A percentile compares a stretch with the other conserved stretches of the same genome.
phyloP scores from a whole-genome alignment of 179 eudicot genomes.

The Beta corolliflora region DNA sequence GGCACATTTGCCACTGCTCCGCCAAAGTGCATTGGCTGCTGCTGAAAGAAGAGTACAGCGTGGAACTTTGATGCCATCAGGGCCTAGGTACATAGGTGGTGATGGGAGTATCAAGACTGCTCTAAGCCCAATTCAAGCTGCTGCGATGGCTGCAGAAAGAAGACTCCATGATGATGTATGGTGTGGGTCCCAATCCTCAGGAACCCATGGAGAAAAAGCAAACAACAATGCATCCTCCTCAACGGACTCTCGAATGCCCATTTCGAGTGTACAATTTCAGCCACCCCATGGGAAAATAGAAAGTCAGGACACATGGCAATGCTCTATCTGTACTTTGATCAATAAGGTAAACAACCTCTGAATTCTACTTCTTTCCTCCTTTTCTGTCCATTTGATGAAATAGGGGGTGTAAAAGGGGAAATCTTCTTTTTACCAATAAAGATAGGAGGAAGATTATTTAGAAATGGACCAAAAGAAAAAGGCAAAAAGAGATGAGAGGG shows the following conservation, averaged over 20 bases:
- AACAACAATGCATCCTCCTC: conserved; percentile 31
- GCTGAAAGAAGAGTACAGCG: conserved; percentile 60
- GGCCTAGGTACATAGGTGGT: conserved; percentile 77
- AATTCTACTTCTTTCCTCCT: neutral
- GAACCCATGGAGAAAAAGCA: conserved; percentile 10
- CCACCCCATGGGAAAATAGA: conserved; percentile 18
- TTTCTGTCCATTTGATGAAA: no score
- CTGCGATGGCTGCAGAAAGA: conserved; percentile 93
- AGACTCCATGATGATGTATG: conserved; percentile 78
- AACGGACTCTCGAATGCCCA: conserved; percentile 25
- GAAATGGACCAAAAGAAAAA: no score
- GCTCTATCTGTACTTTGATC: conserved; percentile 62
- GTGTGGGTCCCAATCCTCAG: conserved; percentile 56
- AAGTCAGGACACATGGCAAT: conserved; percentile 49
- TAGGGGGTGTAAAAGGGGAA: no score
- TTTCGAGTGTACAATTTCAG: conserved; percentile 13
- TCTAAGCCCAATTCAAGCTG: conserved; percentile 84
- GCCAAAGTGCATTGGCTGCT: conserved; percentile 62
- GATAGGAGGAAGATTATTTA: no score
- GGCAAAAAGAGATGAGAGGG: no score
- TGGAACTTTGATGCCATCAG: conserved; percentile 59
- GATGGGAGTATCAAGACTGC: conserved; percentile 63
- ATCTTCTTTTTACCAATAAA: no score
- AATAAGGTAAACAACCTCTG: conserved; percentile 52
- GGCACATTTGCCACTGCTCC: conserved; percentile 56